Percentiles rank a stretch among this genome's conserved stretches.
phyloP scores from a whole-genome alignment of 2,329 filamentous ascomycete species.

The Pestalotiopsis sp. region DNA sequence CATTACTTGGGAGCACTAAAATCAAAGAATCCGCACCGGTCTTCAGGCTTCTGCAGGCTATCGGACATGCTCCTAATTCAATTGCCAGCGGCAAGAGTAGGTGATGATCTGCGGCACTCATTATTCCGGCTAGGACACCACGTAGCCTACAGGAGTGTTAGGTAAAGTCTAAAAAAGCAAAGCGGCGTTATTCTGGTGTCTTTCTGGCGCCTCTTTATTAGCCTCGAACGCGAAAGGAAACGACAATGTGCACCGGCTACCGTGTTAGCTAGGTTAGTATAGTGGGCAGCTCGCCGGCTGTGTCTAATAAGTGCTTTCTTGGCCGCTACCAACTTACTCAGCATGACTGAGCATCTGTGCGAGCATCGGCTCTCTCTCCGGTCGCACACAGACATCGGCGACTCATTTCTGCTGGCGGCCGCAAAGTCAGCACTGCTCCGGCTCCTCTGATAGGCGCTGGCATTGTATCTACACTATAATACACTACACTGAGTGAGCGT shows the following conservation, averaged over 20 bases:
- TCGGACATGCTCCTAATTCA: not conserved
- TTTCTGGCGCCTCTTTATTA: constrained; percentile 12
- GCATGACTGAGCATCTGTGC: not conserved
- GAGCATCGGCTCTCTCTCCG: not conserved
- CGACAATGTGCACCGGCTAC: too few species aligned
- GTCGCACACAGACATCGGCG: not conserved
- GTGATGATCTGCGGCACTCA: constrained; percentile 4
- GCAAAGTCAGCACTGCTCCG: not conserved
- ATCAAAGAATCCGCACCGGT: not conserved
- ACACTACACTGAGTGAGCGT: too few species aligned
- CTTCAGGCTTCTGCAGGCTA: not conserved
- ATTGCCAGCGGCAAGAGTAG: constrained; percentile 2
- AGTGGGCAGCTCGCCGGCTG: not conserved
- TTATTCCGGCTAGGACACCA: not conserved
- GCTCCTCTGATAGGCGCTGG: not conserved
- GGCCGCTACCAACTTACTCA: not conserved
- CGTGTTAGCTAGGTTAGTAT: too few species aligned
- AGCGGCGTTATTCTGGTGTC: constrained; percentile 10
- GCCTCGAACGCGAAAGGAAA: not conserved
- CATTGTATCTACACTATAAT: not conserved
- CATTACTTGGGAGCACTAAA: not conserved
- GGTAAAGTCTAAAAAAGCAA: not conserved
- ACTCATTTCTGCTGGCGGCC: not conserved
- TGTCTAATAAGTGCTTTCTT: not conserved
- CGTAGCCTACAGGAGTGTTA: not conserved